These are phyloP conservation scores for Diaporthe citri DNA, from an alignment of 2,329 filamentous ascomycete genomes.

Conservation along the genomic window DNA sequence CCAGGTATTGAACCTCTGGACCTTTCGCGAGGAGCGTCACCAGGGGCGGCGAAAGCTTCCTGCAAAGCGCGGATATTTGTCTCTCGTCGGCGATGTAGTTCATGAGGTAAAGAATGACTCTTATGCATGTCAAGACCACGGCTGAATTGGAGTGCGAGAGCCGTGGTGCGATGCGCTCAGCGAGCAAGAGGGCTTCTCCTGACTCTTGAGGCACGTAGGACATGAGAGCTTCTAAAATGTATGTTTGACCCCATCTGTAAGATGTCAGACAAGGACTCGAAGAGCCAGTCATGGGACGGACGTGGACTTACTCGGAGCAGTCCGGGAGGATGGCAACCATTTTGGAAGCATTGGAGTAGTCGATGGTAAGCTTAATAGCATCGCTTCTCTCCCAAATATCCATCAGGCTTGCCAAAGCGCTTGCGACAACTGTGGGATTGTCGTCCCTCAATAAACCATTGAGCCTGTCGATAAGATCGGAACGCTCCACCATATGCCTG, in stretches of 20 bases:
- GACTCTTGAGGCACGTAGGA: slow-evolving; percentile 96
- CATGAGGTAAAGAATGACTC: slow-evolving; percentile 97
- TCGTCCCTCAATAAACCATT: slow-evolving; percentile 93
- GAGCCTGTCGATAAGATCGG: slow-evolving; percentile 90
- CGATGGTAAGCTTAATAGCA: slow-evolving; percentile 96
- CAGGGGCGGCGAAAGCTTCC: slow-evolving; percentile 93
- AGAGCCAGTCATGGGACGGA: not conserved
- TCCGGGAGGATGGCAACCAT: slow-evolving; percentile 97
- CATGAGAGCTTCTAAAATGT: slow-evolving; percentile 97
- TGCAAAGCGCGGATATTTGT: slow-evolving; percentile 86
- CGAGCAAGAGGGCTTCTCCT: slow-evolving; percentile 87
- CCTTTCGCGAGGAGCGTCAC: slow-evolving; percentile 96
- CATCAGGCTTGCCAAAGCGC: slow-evolving; percentile 89
- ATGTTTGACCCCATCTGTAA: slow-evolving; percentile 94
- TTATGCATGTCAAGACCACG: slow-evolving; percentile 94
- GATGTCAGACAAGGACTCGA: slow-evolving; percentile 4
- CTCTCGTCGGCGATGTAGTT: slow-evolving; percentile 97
- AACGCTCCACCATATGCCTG: slow-evolving; percentile 86
- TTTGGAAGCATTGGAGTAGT: slow-evolving; percentile 97
- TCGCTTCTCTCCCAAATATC: slow-evolving; percentile 99
- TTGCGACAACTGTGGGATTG: slow-evolving; percentile 97
- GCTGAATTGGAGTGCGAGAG: slow-evolving; percentile 97
- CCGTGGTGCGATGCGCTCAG: slow-evolving; percentile 94
- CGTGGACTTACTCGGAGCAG: slow-evolving; percentile 85
- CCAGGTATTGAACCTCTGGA: slow-evolving; percentile 97